Percentiles rank a stretch among this genome's conserved stretches.
phyloP scores from a whole-genome alignment of 1,284 basidiomycete species.

The Malassezia globosa region DNA sequence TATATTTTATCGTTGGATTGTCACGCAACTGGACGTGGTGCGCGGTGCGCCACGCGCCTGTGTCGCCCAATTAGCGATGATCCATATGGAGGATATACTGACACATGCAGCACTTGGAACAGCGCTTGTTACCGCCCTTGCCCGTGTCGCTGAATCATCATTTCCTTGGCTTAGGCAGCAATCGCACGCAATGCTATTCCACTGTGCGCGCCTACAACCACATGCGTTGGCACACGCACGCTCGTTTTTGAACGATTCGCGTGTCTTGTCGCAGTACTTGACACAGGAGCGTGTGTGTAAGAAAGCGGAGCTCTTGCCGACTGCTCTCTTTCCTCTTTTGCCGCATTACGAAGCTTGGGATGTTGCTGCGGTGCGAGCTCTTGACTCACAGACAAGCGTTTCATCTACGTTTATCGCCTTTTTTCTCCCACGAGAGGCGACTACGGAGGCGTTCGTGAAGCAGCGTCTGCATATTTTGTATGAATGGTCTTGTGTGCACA shows the following conservation, averaged over 20 bases:
- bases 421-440: slow-evolving; percentile 3
- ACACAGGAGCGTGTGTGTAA: not conserved
- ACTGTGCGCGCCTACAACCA: not conserved
- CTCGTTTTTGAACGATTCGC: not conserved
- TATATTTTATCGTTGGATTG: slow-evolving; percentile 70
- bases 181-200: not conserved
- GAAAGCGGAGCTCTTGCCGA: not conserved
- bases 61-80: slow-evolving; percentile 56
- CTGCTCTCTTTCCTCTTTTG: not conserved
- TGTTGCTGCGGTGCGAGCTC: not conserved
- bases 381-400: not conserved
- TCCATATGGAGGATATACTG: not conserved
- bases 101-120: not conserved
- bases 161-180: slow-evolving; percentile 4
- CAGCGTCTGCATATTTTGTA: slow-evolving; percentile 4
- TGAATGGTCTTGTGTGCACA: slow-evolving; percentile 7
- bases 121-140: not conserved
- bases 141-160: not conserved
- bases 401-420: slow-evolving; percentile 1
- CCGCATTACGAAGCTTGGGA: not conserved
- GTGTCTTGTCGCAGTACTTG: not conserved
- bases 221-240: not conserved
- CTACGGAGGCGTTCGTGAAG: not conserved
- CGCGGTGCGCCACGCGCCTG: slow-evolving; percentile 75
- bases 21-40: slow-evolving; percentile 58